These are phyloP conservation scores for Pleurotus ostreatus DNA, from an alignment of 768 basidiomycete species.

Conservation along the genomic window DNA sequence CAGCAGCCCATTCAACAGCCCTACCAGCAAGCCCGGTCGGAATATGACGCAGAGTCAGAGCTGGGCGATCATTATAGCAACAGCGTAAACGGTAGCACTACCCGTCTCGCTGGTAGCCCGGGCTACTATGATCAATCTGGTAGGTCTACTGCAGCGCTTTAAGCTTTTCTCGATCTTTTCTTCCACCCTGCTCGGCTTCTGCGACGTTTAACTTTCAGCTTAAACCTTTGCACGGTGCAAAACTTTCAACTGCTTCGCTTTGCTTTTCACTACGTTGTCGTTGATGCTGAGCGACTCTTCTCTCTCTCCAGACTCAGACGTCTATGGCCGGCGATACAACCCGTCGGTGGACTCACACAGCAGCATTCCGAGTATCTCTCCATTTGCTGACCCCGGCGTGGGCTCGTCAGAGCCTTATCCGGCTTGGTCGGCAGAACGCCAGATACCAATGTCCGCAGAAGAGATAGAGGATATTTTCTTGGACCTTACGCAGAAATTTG, in stretches of 20 bases:
- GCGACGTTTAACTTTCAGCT: constrained; percentile 22
- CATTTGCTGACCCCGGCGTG: constrained; percentile 53
- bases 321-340: constrained; percentile 42
- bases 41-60: constrained; percentile 38
- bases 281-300: constrained; percentile 8
- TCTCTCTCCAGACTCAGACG: constrained; percentile 28
- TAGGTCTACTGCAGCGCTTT: constrained; percentile 10
- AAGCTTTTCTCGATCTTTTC: constrained; percentile 8
- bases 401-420: constrained; percentile 74
- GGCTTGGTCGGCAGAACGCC: constrained; percentile 89
- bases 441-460: constrained; percentile 95
- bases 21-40: constrained; percentile 25
- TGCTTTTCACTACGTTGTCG: constrained; percentile 9
- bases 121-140: constrained; percentile 22
- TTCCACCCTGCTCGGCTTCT: background rate
- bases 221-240: constrained; percentile 27
- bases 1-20: constrained; percentile 2
- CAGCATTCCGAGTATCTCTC: constrained; percentile 54
- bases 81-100: constrained; percentile 23
- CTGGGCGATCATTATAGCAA: constrained; percentile 26
- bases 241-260: constrained; percentile 12
- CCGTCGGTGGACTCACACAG: constrained; percentile 60
- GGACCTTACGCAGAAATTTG: constrained; percentile 97
- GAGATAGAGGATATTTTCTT: constrained; percentile 99
- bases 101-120: constrained; percentile 28